Base-by-base conservation (phyloP, 306 rosid species). In the Lathyrus sativus region DNA sequence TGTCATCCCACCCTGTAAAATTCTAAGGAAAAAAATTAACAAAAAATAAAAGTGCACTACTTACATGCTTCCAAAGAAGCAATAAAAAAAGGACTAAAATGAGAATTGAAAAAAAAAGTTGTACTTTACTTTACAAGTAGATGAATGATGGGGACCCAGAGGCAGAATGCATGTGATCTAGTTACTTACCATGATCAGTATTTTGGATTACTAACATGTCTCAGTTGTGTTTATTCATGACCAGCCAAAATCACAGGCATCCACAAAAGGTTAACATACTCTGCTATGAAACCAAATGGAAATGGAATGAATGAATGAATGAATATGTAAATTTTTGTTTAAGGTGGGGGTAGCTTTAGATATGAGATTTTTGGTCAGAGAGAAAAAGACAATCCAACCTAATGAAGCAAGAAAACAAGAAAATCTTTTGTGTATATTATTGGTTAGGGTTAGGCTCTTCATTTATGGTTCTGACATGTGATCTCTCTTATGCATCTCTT, bases 91-190 rank as follows among this genome's bases (percentile, higher is more conserved):
- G 9, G 38, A 33, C 7, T 33, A 6, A 33, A 33, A 33, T 33
- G 9, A 33, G 7, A 33, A 33, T 7, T 6, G 38, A 33, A 33
- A 33, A 31, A 35, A 35, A 35, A 19, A 0, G 22, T 19, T 19
- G 22, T 1, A 7, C 1, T 35, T 1, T 45, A n/a, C 50, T 45
- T 45, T n/a, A 1, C 2, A 28, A 46, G 33, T 5, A 46, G 11
- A 62, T 2, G 39, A 73, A 56, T 19, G 73, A 71, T 46, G 53
- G 62, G 79, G 79, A 24, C 79, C 60, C 57, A 28, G 3, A 49
- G 22, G n/a, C 62, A 49, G 61, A 46, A 17, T 38, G 70, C 70
- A 73, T 73, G 77, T 73, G 71, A 72, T 72, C 31, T 61, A 33
- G 49, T 72, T 61, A 61, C 62, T 37, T 39, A 43, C 19, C 37